These are phyloP conservation scores for Leccinum truebloodii DNA, from an alignment of 768 basidiomycete species.

Conservation along the genomic window DNA sequence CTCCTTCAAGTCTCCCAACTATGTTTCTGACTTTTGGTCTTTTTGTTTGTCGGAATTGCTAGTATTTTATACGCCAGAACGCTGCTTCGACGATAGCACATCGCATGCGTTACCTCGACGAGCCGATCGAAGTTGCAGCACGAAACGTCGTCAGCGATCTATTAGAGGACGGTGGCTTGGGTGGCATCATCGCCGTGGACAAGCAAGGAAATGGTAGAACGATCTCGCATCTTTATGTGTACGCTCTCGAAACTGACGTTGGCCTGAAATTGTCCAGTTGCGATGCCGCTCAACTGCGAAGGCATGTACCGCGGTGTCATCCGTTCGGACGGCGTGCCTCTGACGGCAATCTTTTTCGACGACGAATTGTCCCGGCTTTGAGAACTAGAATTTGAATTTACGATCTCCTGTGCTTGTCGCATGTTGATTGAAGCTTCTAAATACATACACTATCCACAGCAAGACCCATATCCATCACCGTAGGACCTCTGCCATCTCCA, in stretches of 20 bases:
- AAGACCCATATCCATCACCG: no score
- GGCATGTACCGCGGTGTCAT: constrained; percentile 87
- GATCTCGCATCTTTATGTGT: constrained; percentile 9
- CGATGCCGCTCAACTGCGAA: constrained; percentile 71
- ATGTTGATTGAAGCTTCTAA: not conserved
- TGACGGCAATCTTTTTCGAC: constrained; percentile 77
- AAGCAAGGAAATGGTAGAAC: constrained; percentile 59
- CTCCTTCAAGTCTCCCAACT: not conserved
- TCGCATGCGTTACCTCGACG: constrained; percentile 60
- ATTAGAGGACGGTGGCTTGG: constrained; percentile 56
- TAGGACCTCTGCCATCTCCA: no score
- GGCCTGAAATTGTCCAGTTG: constrained; percentile 43
- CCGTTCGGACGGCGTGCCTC: constrained; percentile 62
- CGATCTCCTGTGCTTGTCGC: not conserved
- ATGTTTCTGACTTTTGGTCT: not conserved
- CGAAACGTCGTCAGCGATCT: constrained; percentile 59
- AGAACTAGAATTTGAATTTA: not conserved
- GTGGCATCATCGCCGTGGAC: constrained; percentile 78
- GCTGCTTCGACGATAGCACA: constrained; percentile 67
- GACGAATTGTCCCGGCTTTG: constrained; percentile 44
- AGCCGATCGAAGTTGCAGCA: constrained; percentile 59
- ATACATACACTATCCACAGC: not conserved
- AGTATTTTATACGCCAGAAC: constrained; percentile 79
- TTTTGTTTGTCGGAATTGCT: not conserved
- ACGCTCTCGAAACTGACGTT: not conserved